Conservation (phyloP, 2,329 filamentous ascomycete species). For the Lecanosticta acicola region DNA sequence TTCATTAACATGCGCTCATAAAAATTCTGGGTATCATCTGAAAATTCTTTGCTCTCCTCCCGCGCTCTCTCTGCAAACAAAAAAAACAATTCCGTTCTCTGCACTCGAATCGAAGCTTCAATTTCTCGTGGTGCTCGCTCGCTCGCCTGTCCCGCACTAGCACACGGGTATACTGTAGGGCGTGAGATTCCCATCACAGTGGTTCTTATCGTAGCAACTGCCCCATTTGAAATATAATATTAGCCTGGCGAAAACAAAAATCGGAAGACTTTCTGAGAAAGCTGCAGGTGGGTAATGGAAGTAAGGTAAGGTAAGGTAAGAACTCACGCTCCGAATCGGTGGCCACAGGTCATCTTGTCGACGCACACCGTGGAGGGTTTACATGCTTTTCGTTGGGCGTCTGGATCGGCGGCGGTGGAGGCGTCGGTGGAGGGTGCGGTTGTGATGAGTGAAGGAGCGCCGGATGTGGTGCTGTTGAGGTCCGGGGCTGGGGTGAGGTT, state of each 20-base stretch:
- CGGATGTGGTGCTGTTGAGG: not conserved
- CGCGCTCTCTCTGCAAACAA: not conserved
- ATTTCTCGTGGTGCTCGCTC: not conserved
- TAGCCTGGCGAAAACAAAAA: no score
- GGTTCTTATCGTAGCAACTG: slow-evolving; percentile 23
- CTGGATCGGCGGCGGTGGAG: no score
- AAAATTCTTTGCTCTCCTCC: not conserved
- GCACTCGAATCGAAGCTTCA: not conserved
- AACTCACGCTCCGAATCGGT: slow-evolving; percentile 21
- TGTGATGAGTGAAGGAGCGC: not conserved
- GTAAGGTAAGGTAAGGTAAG: no score
- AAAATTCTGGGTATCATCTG: not conserved
- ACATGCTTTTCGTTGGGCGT: slow-evolving; percentile 10
- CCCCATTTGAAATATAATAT: not conserved
- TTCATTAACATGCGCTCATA: not conserved
- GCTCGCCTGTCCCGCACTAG: no score
- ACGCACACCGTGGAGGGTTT: slow-evolving; percentile 4
- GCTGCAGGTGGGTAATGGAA: no score
- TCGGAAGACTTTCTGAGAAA: no score
- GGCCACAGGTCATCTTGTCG: slow-evolving; percentile 15
- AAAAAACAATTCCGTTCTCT: no score
- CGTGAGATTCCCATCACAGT: slow-evolving; percentile 13
- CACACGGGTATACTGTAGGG: not conserved
- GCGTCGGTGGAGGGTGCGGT: not conserved
- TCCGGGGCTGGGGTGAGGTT: not conserved